These are phyloP conservation scores for Massarina eburnea DNA, from an alignment of 2,329 filamentous ascomycete genomes.

Conservation along the genomic window DNA sequence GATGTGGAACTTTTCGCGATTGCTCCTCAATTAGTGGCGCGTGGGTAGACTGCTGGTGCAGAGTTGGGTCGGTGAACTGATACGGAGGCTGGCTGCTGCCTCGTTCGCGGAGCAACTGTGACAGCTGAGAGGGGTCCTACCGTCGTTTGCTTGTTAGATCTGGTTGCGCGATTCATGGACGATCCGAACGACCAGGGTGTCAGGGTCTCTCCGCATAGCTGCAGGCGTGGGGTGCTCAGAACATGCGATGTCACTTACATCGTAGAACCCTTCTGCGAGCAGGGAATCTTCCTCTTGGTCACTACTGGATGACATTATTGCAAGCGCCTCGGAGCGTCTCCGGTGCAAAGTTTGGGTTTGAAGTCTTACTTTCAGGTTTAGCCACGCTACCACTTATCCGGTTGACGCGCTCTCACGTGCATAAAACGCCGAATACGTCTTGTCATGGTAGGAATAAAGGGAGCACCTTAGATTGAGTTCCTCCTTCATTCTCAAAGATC, in stretches of 20 bases:
- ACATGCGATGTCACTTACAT: constrained; percentile 32
- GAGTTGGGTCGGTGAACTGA: constrained; percentile 29
- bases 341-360: constrained; percentile 3
- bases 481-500: not conserved
- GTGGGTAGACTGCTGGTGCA: constrained; percentile 14
- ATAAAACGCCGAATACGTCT: not conserved
- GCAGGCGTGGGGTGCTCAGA: constrained; percentile 9
- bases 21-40: constrained; percentile 12
- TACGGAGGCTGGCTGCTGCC: constrained; percentile 20
- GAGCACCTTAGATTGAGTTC: not conserved
- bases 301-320: constrained; percentile 27
- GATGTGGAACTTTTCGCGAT: not conserved
- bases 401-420: constrained; percentile 10
- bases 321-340: constrained; percentile 10
- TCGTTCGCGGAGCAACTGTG: constrained; percentile 38
- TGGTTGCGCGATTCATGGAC: constrained; percentile 10
- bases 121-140: constrained; percentile 42
- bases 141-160: constrained; percentile 16
- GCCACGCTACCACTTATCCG: constrained; percentile 9
- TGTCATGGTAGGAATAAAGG: too few species aligned
- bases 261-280: constrained; percentile 33
- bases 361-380: constrained; percentile 1
- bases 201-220: constrained; percentile 19
- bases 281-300: constrained; percentile 31
- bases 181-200: constrained; percentile 31